Percentiles rank a stretch among this genome's conserved stretches.
These are phyloP conservation scores for Elaeagnus macrophylla DNA, from an alignment of 306 rosid genomes.

Conservation along the genomic window DNA sequence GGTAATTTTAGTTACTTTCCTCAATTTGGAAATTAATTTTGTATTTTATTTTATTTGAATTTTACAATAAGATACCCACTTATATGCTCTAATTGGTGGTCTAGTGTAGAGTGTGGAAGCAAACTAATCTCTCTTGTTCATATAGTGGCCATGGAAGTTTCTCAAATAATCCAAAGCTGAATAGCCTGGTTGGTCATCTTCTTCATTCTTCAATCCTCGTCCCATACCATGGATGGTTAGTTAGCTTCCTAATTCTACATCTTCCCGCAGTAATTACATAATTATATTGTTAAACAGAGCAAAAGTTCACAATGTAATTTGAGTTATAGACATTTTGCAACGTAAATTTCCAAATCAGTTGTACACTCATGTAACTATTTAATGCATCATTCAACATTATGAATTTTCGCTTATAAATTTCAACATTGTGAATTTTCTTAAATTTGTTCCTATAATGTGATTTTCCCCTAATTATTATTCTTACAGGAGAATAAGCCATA, in stretches of 20 bases:
- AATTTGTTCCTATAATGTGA: no score
- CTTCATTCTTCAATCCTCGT: constrained; percentile 94
- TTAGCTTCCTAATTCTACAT: background rate
- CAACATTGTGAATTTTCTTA: no score
- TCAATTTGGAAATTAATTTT: background rate
- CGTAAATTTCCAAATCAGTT: no score
- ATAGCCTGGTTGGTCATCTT: constrained; percentile 83
- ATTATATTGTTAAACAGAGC: no score
- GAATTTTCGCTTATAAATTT: no score
- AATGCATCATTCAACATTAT: no score
- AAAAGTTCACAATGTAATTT: no score
- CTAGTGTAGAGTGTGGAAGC: background rate
- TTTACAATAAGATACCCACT: background rate
- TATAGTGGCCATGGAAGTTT: constrained; percentile 99
- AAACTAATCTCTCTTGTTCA: constrained; percentile 13
- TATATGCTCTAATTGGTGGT: background rate
- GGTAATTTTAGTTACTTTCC: constrained; percentile 32
- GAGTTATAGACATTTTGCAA: no score
- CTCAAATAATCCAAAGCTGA: constrained; percentile 60
- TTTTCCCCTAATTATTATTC: background rate
- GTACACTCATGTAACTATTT: no score
- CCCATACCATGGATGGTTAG: constrained; percentile 98
- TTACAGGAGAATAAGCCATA: constrained; percentile 90
- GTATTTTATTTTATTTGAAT: background rate
- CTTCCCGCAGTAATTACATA: no score